phyloP scores from a whole-genome alignment of 805 yeast species.

The Lipomyces yamadae region DNA sequence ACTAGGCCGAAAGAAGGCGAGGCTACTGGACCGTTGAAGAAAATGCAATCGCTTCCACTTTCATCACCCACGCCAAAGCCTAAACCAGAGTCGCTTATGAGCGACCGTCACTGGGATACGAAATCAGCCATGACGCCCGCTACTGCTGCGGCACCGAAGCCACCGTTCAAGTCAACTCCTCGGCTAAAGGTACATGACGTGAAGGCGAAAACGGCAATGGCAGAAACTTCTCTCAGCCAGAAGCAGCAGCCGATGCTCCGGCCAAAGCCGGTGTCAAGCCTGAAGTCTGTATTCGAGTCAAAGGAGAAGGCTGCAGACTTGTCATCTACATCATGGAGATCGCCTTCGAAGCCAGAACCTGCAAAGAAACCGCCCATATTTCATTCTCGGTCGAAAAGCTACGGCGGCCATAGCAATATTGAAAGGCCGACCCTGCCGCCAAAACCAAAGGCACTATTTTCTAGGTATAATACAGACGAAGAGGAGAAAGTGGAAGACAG shows the following conservation, averaged over 20 bases:
- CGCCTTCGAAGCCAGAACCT: not conserved
- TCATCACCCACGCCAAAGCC: constrained; percentile 3
- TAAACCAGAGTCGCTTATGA: not conserved
- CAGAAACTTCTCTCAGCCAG: not conserved
- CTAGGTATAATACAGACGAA: not conserved
- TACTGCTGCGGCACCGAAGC: not conserved
- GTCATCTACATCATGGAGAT: not conserved
- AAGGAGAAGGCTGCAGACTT: not conserved
- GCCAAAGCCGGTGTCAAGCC: not conserved
- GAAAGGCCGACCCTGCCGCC: constrained; percentile 3
- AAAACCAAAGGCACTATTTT: constrained; percentile 4
- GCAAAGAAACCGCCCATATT: not conserved
- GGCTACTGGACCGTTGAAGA: not conserved
- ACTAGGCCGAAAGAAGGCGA: not conserved
- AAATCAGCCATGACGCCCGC: not conserved
- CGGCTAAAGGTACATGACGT: not conserved
- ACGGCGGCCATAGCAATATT: not conserved
- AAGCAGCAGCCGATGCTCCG: not conserved
- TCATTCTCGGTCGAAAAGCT: constrained; percentile 15
- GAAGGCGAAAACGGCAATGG: not conserved
- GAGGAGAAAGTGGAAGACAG: not conserved
- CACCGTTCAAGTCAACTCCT: not conserved
- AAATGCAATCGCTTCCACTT: not conserved
- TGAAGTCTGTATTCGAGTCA: not conserved
- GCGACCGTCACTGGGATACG: not conserved